phyloP scores from a whole-genome alignment of 768 basidiomycete species.

The Leccinum ochraceum region DNA sequence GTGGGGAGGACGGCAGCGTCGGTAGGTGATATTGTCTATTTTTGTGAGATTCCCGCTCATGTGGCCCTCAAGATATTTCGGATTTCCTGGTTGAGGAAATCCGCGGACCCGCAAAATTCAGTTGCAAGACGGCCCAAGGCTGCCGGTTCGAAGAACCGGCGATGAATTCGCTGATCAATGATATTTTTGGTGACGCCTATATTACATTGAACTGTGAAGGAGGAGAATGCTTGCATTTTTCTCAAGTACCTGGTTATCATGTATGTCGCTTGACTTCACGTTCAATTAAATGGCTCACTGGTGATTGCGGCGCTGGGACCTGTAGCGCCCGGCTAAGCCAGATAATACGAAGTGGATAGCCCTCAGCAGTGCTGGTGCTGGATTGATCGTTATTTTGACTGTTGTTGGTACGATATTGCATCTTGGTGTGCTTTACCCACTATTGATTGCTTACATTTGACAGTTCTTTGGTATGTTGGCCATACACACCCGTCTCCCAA shows the following conservation, averaged over 20 bases:
- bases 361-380: slow-evolving; percentile 78
- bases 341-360: slow-evolving; percentile 84
- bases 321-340: slow-evolving; percentile 74
- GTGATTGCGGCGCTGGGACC: neutral
- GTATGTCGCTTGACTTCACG: slow-evolving; percentile 36
- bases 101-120: slow-evolving; percentile 87
- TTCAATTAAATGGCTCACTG: neutral
- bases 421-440: neutral
- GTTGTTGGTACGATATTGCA: slow-evolving; percentile 48
- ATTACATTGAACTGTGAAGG: slow-evolving; percentile 87
- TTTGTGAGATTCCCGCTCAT: neutral
- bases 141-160: slow-evolving; percentile 95
- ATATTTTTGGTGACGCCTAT: slow-evolving; percentile 89
- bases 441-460: neutral
- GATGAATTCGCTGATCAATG: slow-evolving; percentile 94
- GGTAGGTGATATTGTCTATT: slow-evolving; percentile 52
- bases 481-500: slow-evolving; percentile 51
- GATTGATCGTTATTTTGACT: slow-evolving; percentile 68
- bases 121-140: slow-evolving; percentile 65
- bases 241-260: slow-evolving; percentile 91
- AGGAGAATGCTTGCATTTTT: slow-evolving; percentile 93
- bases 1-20: slow-evolving; percentile 92
- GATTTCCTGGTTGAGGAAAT: slow-evolving; percentile 92
- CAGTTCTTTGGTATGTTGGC: slow-evolving; percentile 92
- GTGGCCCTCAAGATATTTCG: slow-evolving; percentile 61